Conservation (phyloP, 495 filamentous ascomycete species). For the Tuber magnatum region DNA sequence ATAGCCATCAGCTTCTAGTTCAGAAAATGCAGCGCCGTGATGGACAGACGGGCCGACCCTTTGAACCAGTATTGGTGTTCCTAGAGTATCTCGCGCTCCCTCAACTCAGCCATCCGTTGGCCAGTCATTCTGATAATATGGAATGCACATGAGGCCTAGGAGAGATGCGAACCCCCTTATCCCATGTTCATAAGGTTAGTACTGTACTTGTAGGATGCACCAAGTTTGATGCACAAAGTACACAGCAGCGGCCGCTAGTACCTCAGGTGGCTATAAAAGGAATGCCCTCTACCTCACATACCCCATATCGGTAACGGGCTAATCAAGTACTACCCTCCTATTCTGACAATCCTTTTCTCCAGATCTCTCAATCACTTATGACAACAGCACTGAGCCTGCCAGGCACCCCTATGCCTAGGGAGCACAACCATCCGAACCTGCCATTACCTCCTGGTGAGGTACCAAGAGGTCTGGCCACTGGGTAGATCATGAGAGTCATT, state of each 20-base stretch:
- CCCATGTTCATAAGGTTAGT: background rate
- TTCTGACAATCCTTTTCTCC: too few relatives aligned
- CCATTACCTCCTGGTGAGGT: background rate
- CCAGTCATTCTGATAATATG: background rate
- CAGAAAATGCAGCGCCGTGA: background rate
- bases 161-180: background rate
- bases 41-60: background rate
- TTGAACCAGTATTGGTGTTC: background rate
- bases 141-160: too few relatives aligned
- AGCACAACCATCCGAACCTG: background rate
- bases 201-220: too few relatives aligned
- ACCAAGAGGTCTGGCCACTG: background rate
- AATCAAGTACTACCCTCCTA: background rate
- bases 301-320: background rate
- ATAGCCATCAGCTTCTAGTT: slow-evolving; percentile 10
- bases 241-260: background rate
- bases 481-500: background rate
- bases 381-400: too few relatives aligned
- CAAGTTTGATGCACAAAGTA: background rate
- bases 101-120: background rate
- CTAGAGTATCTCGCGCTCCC: background rate
- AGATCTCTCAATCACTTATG: too few relatives aligned
- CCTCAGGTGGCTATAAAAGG: background rate
- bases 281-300: background rate
- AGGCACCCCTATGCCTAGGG: too few relatives aligned